A percentile compares a stretch with the other conserved stretches of the same genome.
phyloP scores from a whole-genome alignment of 2,329 filamentous ascomycete genomes.

The Atkinsonella hypoxylon region DNA sequence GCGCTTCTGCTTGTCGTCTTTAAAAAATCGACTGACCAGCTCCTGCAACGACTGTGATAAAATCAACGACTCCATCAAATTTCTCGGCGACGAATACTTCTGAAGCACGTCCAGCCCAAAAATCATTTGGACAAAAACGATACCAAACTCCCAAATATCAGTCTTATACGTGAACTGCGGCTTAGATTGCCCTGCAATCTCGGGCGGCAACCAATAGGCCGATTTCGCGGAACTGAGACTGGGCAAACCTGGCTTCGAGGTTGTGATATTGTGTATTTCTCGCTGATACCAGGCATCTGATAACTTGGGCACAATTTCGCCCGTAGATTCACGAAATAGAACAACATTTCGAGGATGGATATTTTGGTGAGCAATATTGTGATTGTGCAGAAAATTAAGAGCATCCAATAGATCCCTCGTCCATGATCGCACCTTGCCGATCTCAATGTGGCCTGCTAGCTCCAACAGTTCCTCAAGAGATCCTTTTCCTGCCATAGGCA shows the following conservation, averaged over 20 bases:
- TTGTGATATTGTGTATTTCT: conserved; percentile 49
- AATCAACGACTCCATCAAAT: conserved; percentile 56
- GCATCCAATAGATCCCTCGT: conserved; percentile 87
- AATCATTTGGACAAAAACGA: conserved; percentile 87
- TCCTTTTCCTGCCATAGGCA: conserved; percentile 68
- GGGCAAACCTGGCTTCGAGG: conserved; percentile 38
- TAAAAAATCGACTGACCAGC: conserved; percentile 74
- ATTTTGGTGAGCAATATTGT: conserved; percentile 72
- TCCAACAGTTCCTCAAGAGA: conserved; percentile 74
- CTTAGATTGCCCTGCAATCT: conserved; percentile 52
- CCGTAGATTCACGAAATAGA: conserved; percentile 55
- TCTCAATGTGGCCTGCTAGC: conserved; percentile 60
- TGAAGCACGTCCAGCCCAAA: conserved; percentile 69
- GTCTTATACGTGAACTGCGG: conserved; percentile 62
- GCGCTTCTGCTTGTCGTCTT: conserved; percentile 68
- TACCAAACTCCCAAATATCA: conserved; percentile 90
- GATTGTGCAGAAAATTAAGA: conserved; percentile 74
- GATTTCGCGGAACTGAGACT: conserved; percentile 54
- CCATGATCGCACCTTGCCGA: conserved; percentile 72
- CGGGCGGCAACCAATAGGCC: conserved; percentile 73
- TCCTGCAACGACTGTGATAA: conserved; percentile 69
- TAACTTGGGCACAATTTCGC: conserved; percentile 61
- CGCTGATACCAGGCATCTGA: conserved; percentile 62
- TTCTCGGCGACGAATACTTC: conserved; percentile 67
- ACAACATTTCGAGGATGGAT: conserved; percentile 73